Percentiles rank a stretch among this genome's conserved stretches.
These are phyloP conservation scores for Brassica hybrid DNA, from an alignment of 441 rosid genomes.

Conservation along the genomic window DNA sequence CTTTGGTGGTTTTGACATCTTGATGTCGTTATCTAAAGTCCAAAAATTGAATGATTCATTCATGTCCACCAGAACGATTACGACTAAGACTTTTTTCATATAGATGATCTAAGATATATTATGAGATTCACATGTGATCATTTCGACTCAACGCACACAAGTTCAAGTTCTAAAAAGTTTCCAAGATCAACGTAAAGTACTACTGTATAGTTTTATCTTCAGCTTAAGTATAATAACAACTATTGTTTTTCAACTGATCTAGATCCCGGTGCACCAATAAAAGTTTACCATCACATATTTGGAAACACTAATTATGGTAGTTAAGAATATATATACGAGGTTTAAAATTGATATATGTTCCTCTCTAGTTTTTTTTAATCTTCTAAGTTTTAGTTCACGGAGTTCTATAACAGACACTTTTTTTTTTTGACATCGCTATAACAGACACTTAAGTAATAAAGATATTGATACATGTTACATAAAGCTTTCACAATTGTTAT, in stretches of 20 bases:
- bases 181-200: too few relatives aligned
- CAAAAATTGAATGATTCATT: conserved; percentile 19
- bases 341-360: too few relatives aligned
- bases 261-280: too few relatives aligned
- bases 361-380: too few relatives aligned
- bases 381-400: too few relatives aligned
- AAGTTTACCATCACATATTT: neutral
- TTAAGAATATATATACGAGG: neutral
- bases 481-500: too few relatives aligned
- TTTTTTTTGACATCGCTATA: too few relatives aligned
- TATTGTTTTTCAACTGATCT: neutral
- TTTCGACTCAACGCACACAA: neutral
- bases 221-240: neutral
- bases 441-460: neutral
- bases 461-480: too few relatives aligned
- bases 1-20: conserved; percentile 28
- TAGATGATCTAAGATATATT: neutral
- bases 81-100: neutral
- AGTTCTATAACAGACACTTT: too few relatives aligned
- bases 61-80: conserved; percentile 12
- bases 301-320: neutral
- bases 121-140: conserved; percentile 7
- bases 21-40: conserved; percentile 9
- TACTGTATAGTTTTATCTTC: neutral
- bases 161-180: too few relatives aligned